Percentiles rank a stretch among this genome's conserved stretches.
Conservation (phyloP, 139 green algal genomes). For the Mesostigma viride region DNA sequence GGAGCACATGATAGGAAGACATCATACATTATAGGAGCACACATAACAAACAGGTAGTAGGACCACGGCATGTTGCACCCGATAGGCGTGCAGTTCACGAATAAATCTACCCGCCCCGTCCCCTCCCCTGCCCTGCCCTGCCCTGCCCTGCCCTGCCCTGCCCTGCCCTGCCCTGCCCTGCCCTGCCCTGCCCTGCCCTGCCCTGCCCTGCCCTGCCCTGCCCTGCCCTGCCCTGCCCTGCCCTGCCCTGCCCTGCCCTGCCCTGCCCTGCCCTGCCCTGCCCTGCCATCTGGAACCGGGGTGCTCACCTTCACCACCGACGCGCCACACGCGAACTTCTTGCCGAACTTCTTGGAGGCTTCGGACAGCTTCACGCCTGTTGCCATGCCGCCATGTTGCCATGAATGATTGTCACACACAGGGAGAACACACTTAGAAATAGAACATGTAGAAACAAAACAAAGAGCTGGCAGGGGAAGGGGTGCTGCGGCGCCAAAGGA, state of each 20-base stretch:
- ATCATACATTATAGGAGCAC: too few species aligned
- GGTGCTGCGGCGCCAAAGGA: too few species aligned
- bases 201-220: constrained; percentile 2
- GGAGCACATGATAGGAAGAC: too few species aligned
- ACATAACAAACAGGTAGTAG: too few species aligned
- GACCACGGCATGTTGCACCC: too few species aligned
- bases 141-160: constrained; percentile 2
- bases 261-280: not conserved
- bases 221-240: not conserved
- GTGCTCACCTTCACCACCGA: constrained; percentile 76
- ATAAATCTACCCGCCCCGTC: too few species aligned
- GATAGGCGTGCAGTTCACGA: too few species aligned
- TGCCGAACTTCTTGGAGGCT: constrained; percentile 89
- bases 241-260: constrained; percentile 2
- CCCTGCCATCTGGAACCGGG: constrained; percentile 26
- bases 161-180: constrained; percentile 2
- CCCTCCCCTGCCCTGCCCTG: constrained; percentile 1
- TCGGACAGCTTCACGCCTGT: constrained; percentile 44
- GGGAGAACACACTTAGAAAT: too few species aligned
- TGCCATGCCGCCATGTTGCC: too few species aligned
- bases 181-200: constrained; percentile 2
- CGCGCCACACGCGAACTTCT: constrained; percentile 93
- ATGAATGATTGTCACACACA: too few species aligned
- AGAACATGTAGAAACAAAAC: too few species aligned
- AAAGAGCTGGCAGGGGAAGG: too few species aligned